A percentile compares a stretch with the other conserved stretches of the same genome.
Conservation (phyloP, 1,284 basidiomycete species). For the Termitomyces sp. region DNA sequence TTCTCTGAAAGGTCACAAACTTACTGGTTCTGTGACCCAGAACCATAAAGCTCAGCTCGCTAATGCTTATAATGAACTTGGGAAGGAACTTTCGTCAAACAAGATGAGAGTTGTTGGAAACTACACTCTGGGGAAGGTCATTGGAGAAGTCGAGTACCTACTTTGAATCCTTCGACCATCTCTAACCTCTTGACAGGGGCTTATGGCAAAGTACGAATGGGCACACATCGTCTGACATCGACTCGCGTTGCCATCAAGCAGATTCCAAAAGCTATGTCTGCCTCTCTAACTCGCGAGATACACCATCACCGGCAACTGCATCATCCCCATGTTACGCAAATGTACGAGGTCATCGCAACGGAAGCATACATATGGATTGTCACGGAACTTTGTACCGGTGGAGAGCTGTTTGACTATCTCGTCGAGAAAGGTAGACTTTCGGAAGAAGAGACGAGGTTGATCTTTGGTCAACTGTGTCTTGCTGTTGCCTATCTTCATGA, state of each 20-base stretch:
- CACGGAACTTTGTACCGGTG: slow-evolving; percentile 93
- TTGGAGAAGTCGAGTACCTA: slow-evolving; percentile 81
- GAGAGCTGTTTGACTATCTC: slow-evolving; percentile 96
- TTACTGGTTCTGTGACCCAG: slow-evolving; percentile 61
- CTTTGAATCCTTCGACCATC: background rate
- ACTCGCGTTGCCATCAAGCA: slow-evolving; percentile 95
- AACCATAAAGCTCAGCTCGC: slow-evolving; percentile 85
- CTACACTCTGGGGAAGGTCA: slow-evolving; percentile 92
- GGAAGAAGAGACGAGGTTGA: slow-evolving; percentile 76
- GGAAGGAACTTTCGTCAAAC: slow-evolving; percentile 86
- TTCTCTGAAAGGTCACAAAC: slow-evolving; percentile 51
- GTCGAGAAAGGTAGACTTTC: slow-evolving; percentile 87
- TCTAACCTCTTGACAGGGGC: slow-evolving; percentile 52
- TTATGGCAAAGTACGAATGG: slow-evolving; percentile 90
- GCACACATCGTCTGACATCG: slow-evolving; percentile 86
- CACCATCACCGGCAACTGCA: slow-evolving; percentile 97
- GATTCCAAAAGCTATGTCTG: slow-evolving; percentile 89
- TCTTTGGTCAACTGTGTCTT: slow-evolving; percentile 96
- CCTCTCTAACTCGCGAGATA: slow-evolving; percentile 92
- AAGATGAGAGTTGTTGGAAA: slow-evolving; percentile 92
- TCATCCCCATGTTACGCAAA: slow-evolving; percentile 91
- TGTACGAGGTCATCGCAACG: slow-evolving; percentile 97
- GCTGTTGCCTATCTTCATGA: slow-evolving; percentile 89
- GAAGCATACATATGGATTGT: slow-evolving; percentile 96
- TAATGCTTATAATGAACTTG: slow-evolving; percentile 94